Evolutionary conservation across 352 stramenopile species (phyloP).

Genomic region (Phytophthora pseudosyringae): DNA sequence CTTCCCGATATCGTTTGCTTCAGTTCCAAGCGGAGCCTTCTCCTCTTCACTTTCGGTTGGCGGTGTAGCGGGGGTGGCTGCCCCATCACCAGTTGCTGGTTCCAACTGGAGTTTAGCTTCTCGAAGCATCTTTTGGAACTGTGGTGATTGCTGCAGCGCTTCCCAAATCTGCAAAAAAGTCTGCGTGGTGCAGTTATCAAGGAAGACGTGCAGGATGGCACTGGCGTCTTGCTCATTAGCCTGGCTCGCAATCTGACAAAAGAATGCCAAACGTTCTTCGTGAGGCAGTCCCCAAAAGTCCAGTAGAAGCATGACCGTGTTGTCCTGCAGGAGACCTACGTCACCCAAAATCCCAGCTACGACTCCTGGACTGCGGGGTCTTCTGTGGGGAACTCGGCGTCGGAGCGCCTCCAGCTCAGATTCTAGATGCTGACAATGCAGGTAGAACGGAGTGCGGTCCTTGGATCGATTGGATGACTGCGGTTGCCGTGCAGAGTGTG

Average conservation of each 20-base stretch:
- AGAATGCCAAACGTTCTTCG: slow-evolving; percentile 65
- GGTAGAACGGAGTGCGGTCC: slow-evolving; percentile 48
- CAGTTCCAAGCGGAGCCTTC: slow-evolving; percentile 2
- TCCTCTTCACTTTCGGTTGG: slow-evolving; percentile 6
- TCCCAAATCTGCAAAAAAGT: slow-evolving; percentile 61
- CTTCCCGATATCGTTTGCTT: slow-evolving; percentile 10
- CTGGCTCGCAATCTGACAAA: slow-evolving; percentile 76
- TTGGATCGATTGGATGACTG: neutral
- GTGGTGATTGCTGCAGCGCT: slow-evolving; percentile 50
- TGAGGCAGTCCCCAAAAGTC: slow-evolving; percentile 72
- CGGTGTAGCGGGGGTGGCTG: neutral
- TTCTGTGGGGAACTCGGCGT: slow-evolving; percentile 35
- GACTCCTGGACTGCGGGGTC: slow-evolving; percentile 25
- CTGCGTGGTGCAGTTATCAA: slow-evolving; percentile 54
- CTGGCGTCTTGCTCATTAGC: slow-evolving; percentile 52
- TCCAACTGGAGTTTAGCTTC: slow-evolving; percentile 26
- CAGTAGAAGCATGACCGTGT: slow-evolving; percentile 64
- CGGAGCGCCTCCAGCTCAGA: slow-evolving; percentile 56
- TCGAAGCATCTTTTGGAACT: slow-evolving; percentile 49
- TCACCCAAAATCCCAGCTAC: slow-evolving; percentile 38
- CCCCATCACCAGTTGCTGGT: slow-evolving; percentile 7
- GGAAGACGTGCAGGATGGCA: slow-evolving; percentile 52
- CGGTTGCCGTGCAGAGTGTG: neutral
- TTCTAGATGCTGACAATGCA: slow-evolving; percentile 75
- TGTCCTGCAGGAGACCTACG: slow-evolving; percentile 58